phyloP scores from a whole-genome alignment of 2,329 filamentous ascomycete species.

The Cladobotryum protrusum region DNA sequence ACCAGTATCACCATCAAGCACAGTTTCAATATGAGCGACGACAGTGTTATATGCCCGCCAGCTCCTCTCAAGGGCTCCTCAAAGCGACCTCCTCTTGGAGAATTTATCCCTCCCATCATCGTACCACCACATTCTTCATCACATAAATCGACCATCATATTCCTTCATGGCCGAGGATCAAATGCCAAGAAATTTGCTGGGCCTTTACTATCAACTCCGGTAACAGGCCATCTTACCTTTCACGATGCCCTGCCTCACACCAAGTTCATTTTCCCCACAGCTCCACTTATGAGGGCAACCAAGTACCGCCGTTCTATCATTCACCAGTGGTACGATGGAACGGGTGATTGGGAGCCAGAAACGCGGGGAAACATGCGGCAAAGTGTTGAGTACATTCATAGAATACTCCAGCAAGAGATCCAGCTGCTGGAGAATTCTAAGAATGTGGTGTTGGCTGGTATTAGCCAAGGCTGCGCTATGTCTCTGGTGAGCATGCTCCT shows the following conservation, averaged over 20 bases:
- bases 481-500: constrained; percentile 36
- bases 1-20: too few species aligned
- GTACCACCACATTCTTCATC: constrained; percentile 18
- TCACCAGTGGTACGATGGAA: constrained; percentile 32
- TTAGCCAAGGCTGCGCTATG: constrained; percentile 50
- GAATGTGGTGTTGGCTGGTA: constrained; percentile 41
- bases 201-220: constrained; percentile 28
- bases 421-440: constrained; percentile 25
- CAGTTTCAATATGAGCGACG: too few species aligned
- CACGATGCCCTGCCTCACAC: constrained; percentile 32
- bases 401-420: constrained; percentile 31
- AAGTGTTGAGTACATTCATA: constrained; percentile 35
- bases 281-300: constrained; percentile 29
- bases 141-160: constrained; percentile 40
- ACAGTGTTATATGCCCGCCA: too few species aligned
- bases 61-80: background rate
- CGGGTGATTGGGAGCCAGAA: constrained; percentile 29
- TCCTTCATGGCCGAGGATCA: constrained; percentile 45
- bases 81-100: constrained; percentile 12
- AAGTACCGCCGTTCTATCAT: constrained; percentile 28
- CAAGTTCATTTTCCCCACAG: constrained; percentile 47
- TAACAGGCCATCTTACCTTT: constrained; percentile 20
- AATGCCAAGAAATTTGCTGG: constrained; percentile 34
- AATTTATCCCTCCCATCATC: constrained; percentile 18
- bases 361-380: constrained; percentile 31